phyloP scores from a whole-genome alignment of 345 rosid genomes.

The Kernera saxatilis region DNA sequence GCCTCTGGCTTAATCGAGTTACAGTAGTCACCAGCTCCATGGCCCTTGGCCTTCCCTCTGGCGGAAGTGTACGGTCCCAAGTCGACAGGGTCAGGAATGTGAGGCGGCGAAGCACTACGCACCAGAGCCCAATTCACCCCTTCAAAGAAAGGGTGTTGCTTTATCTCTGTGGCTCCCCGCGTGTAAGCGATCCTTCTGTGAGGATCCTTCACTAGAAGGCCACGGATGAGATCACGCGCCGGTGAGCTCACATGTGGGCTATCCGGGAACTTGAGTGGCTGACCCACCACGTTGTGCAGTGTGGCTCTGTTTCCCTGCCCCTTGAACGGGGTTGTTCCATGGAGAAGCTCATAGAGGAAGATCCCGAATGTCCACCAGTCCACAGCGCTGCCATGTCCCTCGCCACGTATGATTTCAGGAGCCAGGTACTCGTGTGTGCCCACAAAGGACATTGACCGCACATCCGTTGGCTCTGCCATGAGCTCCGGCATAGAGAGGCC shows the following conservation, averaged over 20 bases:
- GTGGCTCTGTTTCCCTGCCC: slow-evolving; percentile 94
- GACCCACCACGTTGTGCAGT: slow-evolving; percentile 81
- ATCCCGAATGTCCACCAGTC: slow-evolving; percentile 99
- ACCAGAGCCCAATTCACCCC: slow-evolving; percentile 95
- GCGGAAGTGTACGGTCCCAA: slow-evolving; percentile 37
- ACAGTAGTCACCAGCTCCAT: slow-evolving; percentile 25
- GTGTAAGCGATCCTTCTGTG: slow-evolving; percentile 71
- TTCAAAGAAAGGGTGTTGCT: slow-evolving; percentile 86
- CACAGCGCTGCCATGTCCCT: slow-evolving; percentile 95
- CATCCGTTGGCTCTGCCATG: slow-evolving; percentile 95
- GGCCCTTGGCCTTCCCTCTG: slow-evolving; percentile 37
- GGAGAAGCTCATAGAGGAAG: slow-evolving; percentile 79
- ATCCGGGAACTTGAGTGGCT: slow-evolving; percentile 80
- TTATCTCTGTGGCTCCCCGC: slow-evolving; percentile 95
- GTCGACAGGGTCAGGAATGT: slow-evolving; percentile 72
- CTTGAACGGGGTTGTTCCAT: slow-evolving; percentile 87
- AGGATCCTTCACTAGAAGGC: slow-evolving; percentile 80
- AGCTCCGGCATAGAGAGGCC: slow-evolving; percentile 70
- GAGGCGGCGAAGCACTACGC: slow-evolving; percentile 86
- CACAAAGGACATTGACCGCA: slow-evolving; percentile 89
- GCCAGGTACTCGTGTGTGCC: slow-evolving; percentile 94
- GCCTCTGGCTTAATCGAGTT: slow-evolving; percentile 8
- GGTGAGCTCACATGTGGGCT: slow-evolving; percentile 52
- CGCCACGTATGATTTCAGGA: slow-evolving; percentile 88
- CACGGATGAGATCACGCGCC: slow-evolving; percentile 78